Evolutionary conservation across 1,284 basidiomycete species (phyloP), one percentile per base, ranked within the genome.

Genomic region (Ustilago esculenta): DNA sequence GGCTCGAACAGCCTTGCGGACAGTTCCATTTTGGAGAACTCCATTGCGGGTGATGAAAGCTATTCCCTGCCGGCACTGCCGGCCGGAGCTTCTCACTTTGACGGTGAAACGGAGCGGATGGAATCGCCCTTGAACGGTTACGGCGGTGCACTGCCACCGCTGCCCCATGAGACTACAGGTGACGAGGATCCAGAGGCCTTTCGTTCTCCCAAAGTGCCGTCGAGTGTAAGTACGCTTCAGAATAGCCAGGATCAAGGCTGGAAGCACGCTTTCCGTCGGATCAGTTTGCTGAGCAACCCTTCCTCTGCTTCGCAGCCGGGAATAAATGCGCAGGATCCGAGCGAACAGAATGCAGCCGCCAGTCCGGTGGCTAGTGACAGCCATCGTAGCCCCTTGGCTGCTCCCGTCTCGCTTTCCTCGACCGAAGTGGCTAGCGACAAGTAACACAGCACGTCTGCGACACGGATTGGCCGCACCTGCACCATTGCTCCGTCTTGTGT

Each of bases 41-140:
- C 66, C n/a, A 32, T 73, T 12, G 72, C 68, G 1, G 72, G 72
- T 5, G 72, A 73, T 36, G 72, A 73, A 34, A 73, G 72, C 43
- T 73, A 73, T 42, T 50, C 40, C 7, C 35, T 71, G 5, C 63
- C 69, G 12, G 36, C 51, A 5, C 47, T 52, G 23, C 45, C 41
- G 9, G 25, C 45, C 6, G 43, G 29, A 2, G n/a, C 32, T n/a
- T 10, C n/a, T 20, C 41, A 24, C 1, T 5, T 32, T 4, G n/a
- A 37, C 5, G 36, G 35, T 10, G 35, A 40, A n/a, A 29, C 37
- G 4, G 34, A 33, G 20, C 30, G n/a, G 15, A 33, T 45, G n/a
- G 54, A 53, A 7, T 68, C 58, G 40, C 65, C 65, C 1, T 39
- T 61, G 25, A 33, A 23, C 8, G 53, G 53, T 3, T 68, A 68